These are phyloP conservation scores for Trichosporon sp. DNA, from an alignment of 1,284 basidiomycete species.

Conservation along the genomic window DNA sequence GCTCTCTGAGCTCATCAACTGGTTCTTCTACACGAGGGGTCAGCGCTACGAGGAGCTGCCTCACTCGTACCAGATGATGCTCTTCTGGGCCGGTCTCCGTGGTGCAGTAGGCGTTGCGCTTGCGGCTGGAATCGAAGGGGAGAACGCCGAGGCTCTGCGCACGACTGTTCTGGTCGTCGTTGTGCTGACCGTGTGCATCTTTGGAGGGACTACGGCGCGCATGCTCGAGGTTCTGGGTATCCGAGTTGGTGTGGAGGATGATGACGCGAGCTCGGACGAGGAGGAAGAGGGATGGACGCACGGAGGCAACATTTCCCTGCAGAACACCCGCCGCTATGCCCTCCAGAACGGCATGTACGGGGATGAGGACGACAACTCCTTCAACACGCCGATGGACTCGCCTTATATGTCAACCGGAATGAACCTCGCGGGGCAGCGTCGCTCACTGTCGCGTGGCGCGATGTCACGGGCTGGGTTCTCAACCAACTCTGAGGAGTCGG, in stretches of 20 bases:
- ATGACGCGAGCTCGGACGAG: conserved; percentile 70
- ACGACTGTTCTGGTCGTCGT: conserved; percentile 95
- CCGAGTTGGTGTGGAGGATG: conserved; percentile 89
- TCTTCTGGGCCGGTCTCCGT: conserved; percentile 96
- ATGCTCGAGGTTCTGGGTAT: conserved; percentile 99
- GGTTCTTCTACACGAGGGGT: conserved; percentile 74
- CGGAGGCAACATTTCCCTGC: conserved; percentile 37
- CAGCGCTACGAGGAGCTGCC: conserved; percentile 81
- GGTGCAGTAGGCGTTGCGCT: conserved; percentile 96
- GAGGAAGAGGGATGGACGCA: conserved; percentile 56
- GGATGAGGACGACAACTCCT: conserved; percentile 31
- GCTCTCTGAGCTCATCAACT: conserved; percentile 89
- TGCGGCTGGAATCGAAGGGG: conserved; percentile 87
- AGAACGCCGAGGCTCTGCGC: conserved; percentile 81
- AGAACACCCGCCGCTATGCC: conserved; percentile 39
- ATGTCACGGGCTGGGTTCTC: conserved; percentile 41
- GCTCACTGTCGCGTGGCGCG: not conserved
- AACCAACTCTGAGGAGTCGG: conserved; percentile 56
- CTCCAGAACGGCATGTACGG: conserved; percentile 38
- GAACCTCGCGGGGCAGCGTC: not conserved
- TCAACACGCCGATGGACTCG: conserved; percentile 24
- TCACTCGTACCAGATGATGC: conserved; percentile 95
- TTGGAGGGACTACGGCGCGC: conserved; percentile 90
- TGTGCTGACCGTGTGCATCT: conserved; percentile 88
- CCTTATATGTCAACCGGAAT: conserved; percentile 22